Base-by-base conservation (phyloP, 768 basidiomycete genomes). In the Tylopilus rubrobrunneus region DNA sequence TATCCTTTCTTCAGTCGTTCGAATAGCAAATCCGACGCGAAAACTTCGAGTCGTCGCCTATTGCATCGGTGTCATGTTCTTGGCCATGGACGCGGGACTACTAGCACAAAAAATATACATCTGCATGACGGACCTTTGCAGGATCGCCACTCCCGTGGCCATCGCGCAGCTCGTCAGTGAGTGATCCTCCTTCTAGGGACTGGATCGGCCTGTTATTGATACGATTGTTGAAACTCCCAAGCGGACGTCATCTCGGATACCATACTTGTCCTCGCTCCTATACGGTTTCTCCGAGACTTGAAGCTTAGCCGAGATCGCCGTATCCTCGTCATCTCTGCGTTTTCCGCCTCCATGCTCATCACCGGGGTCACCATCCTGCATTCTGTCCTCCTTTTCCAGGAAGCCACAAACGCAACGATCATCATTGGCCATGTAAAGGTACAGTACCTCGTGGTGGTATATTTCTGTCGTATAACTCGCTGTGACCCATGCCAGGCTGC, bases 351-450 rank as follows among this genome's bases (percentile, higher is more conserved):
- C 2, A 37, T 67, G 2, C 56, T 67, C 34, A 69, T 57, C 43
- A 55, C 52, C 1, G 55, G n/a, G 6, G 19, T 62, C 14, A 62
- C 66, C 4, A 65, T 67, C 39, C 41, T 58, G 23, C 62, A 65
- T 37, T 67, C 66, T 1, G 8, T 42, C 27, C 57, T 69, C 46
- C 58, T 67, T 17, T 52, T 69, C 3, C 15, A 55, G 17, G 36
- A 23, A 7, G 8, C 51, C 3, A 34, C 51, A 1, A 54, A 28
- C 21, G 1, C 8, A 5, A 55, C 67, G 15, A 0, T 62, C 7
- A 29, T 57, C 31, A 55, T 69, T 21, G 67, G 55, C 15, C 65
- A 67, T 33, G 17, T 53, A 14, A 69, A 69, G 66, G 66, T 62
- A 52, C 42, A 23, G 21, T 0, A 9, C n/a, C 31, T 12, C 2